Conservation (phyloP, 2,329 filamentous ascomycete species). For the Biscogniauxia marginata region DNA sequence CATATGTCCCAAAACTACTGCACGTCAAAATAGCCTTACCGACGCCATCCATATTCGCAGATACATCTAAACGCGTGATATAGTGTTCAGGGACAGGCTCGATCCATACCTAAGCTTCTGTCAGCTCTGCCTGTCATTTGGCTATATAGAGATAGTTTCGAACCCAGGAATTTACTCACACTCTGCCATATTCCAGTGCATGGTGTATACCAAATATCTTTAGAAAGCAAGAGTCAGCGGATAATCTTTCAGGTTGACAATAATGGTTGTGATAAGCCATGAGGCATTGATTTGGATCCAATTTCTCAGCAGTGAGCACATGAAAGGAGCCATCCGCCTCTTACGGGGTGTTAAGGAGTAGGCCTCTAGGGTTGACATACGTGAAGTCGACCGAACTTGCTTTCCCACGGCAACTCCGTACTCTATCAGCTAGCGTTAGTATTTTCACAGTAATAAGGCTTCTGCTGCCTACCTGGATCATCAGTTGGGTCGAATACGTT, state of each 20-base stretch:
- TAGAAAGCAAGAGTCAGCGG: background rate
- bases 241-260: background rate
- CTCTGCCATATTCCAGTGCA: conserved; percentile 73
- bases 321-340: too few species aligned
- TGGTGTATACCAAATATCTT: conserved; percentile 53
- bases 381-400: conserved; percentile 54
- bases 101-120: conserved; percentile 60
- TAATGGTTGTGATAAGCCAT: background rate
- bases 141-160: background rate
- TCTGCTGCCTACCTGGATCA: conserved; percentile 17
- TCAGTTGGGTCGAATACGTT: conserved; percentile 70
- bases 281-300: background rate
- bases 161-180: conserved; percentile 15
- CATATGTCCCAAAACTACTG: background rate
- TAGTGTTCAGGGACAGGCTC: conserved; percentile 58
- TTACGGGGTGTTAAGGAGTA: too few species aligned
- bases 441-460: background rate
- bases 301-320: too few species aligned
- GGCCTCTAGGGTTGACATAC: conserved; percentile 52
- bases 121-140: conserved; percentile 5
- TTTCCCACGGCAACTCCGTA: conserved; percentile 66
- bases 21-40: conserved; percentile 35
- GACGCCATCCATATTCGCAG: conserved; percentile 54
- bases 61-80: conserved; percentile 58
- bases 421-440: conserved; percentile 10